Base-by-base conservation (phyloP, 148 eudicot species). In the Nepenthes mirabilis region DNA sequence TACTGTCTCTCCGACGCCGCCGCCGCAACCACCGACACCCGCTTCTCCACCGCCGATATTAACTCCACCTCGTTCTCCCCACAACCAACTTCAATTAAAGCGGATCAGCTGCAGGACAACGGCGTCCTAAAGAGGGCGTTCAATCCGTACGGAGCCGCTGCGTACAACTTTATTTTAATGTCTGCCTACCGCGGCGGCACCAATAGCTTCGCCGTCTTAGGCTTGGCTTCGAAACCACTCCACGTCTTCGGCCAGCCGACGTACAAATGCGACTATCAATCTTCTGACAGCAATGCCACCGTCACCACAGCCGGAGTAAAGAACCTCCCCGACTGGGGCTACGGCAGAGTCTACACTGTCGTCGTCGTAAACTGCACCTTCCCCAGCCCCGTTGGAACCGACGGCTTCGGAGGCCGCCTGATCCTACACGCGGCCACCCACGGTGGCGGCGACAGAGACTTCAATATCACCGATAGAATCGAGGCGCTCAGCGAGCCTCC, bases 301-400 rank as follows among this genome's bases (percentile, higher is more conserved):
- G n/a, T 2, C 11, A n/a, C 14, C 52, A 10, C 52, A n/a, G 23
- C 52, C n/a, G 86, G 80, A 2, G n/a, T 14, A 3, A 69, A 68
- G 48, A 73, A 78, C 60, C 83, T 89, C 48, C 87, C 93, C 0
- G 97, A 90, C 43, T 90, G 97, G 97, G 90, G 94, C 52, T 86
- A 72, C 66, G 94, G 97, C 43, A 76, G 83, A 47, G 87, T 89
- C 4, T 89, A 85, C 76, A 85, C 93, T 8, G 82, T 78, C 33
- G 74, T 83, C 1, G 81, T 90, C 1, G 60, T 90, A 12, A 90
- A 83, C 70, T 90, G 97, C 68, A 83, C 97, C 2, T 90, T 90
- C 73, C 68, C 85, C 0, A 2, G 12, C 56, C 59, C 79, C 5
- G 66, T 66, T 35, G 75, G 62, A n/a, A n/a, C 40, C 6, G 78